phyloP scores from a whole-genome alignment of 352 stramenopile species.

The Pythium grandisporangium region DNA sequence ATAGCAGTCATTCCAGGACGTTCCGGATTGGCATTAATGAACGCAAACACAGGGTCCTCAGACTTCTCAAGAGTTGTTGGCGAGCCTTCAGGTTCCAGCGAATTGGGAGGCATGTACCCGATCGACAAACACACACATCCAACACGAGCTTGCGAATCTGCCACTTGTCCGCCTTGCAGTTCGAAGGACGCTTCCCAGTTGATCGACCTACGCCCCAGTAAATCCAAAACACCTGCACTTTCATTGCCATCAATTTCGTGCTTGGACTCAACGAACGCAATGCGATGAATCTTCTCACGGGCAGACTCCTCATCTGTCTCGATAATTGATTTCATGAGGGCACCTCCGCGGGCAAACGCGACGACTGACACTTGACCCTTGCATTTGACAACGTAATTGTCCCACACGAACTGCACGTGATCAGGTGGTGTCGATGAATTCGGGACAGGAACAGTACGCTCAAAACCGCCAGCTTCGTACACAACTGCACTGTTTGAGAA shows the following conservation, averaged over 20 bases:
- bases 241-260: constrained; percentile 80
- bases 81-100: constrained; percentile 51
- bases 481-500: constrained; percentile 84
- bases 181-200: constrained; percentile 86
- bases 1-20: constrained; percentile 81
- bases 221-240: constrained; percentile 63
- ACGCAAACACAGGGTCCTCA: constrained; percentile 75
- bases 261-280: constrained; percentile 84
- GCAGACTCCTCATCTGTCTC: constrained; percentile 66
- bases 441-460: constrained; percentile 77
- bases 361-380: constrained; percentile 82
- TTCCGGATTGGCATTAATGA: constrained; percentile 67
- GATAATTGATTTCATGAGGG: constrained; percentile 77
- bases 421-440: constrained; percentile 80
- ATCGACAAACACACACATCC: constrained; percentile 83
- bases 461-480: constrained; percentile 82
- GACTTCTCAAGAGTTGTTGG: constrained; percentile 69
- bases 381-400: constrained; percentile 71
- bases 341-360: constrained; percentile 70
- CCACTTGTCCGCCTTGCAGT: constrained; percentile 73
- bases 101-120: constrained; percentile 57
- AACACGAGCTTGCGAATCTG: constrained; percentile 78
- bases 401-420: constrained; percentile 85
- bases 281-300: constrained; percentile 72
- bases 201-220: constrained; percentile 79